These are phyloP conservation scores for Thielaviopsis euricoi DNA, from an alignment of 2,329 filamentous ascomycete genomes.

Conservation along the genomic window DNA sequence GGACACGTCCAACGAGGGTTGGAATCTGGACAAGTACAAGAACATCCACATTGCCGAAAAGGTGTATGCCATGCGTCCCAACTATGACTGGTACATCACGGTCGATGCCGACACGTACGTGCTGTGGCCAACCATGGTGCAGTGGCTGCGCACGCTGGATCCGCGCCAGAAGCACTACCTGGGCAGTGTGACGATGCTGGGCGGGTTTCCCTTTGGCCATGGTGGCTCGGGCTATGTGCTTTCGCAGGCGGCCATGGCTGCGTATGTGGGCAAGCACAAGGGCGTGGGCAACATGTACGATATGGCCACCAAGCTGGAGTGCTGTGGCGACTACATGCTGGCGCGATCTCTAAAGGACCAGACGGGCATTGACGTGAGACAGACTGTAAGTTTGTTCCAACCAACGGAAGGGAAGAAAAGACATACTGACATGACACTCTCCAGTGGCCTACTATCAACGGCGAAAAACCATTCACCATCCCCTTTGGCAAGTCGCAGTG, in stretches of 20 bases:
- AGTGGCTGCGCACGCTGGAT: constrained; percentile 30
- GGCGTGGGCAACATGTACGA: constrained; percentile 32
- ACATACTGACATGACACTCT: no score
- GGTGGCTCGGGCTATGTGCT: constrained; percentile 39
- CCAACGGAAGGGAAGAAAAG: no score
- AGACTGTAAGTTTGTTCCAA: constrained; percentile 29
- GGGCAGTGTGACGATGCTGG: constrained; percentile 30
- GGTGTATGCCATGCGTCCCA: constrained; percentile 30
- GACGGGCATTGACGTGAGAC: constrained; percentile 24
- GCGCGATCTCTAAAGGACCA: constrained; percentile 28
- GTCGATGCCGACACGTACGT: constrained; percentile 43
- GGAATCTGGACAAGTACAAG: constrained; percentile 46
- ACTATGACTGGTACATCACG: constrained; percentile 42
- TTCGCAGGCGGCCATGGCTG: constrained; percentile 33
- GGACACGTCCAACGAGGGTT: constrained; percentile 22
- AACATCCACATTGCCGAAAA: constrained; percentile 43
- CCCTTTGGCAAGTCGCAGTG: constrained; percentile 30
- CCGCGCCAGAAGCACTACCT: constrained; percentile 29
- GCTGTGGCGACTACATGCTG: constrained; percentile 37
- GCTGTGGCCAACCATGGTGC: constrained; percentile 33
- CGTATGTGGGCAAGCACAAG: constrained; percentile 25
- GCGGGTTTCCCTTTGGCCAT: constrained; percentile 31
- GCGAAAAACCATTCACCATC: constrained; percentile 36
- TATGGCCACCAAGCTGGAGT: constrained; percentile 22
- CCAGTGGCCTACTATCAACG: constrained; percentile 37